These are phyloP conservation scores for Thelonectria rubi DNA, from an alignment of 2,329 filamentous ascomycete species.

Conservation along the genomic window DNA sequence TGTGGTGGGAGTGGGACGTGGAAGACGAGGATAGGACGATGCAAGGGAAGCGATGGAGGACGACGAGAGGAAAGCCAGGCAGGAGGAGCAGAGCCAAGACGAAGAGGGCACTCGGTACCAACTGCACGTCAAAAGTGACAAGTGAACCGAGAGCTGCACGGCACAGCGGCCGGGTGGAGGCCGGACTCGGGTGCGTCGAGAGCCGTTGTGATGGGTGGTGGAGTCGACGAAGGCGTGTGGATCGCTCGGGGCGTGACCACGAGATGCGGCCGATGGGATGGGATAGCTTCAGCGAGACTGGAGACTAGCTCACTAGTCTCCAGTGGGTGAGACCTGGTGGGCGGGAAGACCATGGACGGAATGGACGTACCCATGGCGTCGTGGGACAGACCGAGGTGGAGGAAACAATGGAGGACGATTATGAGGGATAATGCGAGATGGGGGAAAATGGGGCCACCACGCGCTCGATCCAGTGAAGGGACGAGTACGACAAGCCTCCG, in stretches of 20 bases:
- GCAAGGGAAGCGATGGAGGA: constrained; percentile 24
- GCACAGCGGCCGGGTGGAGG: constrained; percentile 32
- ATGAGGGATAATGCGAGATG: constrained; percentile 41
- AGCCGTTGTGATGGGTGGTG: constrained; percentile 25
- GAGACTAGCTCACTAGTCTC: constrained; percentile 7
- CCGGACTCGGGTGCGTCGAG: constrained; percentile 4
- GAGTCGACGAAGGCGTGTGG: constrained; percentile 25
- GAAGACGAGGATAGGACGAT: constrained; percentile 22
- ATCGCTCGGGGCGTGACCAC: constrained; percentile 18
- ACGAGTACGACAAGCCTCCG: constrained; percentile 10
- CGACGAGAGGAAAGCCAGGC: not conserved
- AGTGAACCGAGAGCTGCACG: constrained; percentile 14
- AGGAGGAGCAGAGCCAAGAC: constrained; percentile 10
- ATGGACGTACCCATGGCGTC: not conserved
- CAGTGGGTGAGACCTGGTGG: constrained; percentile 20
- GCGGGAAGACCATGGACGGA: constrained; percentile 7
- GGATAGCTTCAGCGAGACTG: constrained; percentile 17
- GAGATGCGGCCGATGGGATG: constrained; percentile 11
- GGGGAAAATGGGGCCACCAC: constrained; percentile 32
- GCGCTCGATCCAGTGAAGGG: constrained; percentile 6
- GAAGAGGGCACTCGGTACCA: constrained; percentile 26
- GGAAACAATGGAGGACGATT: constrained; percentile 14
- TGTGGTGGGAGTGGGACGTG: constrained; percentile 24
- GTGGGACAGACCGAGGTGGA: not conserved
- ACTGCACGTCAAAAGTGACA: constrained; percentile 11